These are phyloP conservation scores for Saccharomyces kudriavzevii DNA, from an alignment of 805 yeast species.

Conservation along the genomic window DNA sequence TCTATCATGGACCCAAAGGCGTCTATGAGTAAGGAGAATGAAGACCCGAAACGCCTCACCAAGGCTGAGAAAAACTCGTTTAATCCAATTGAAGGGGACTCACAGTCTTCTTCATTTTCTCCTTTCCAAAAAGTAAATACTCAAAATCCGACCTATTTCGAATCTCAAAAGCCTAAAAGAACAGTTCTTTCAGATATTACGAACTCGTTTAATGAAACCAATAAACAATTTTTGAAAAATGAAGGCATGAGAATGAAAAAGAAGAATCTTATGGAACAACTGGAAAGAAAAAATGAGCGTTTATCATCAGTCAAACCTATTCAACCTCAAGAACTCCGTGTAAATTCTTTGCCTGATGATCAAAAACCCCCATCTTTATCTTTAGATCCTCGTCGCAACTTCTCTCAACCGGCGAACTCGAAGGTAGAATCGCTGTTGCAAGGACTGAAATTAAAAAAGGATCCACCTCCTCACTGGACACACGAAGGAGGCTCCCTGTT, in stretches of 20 bases:
- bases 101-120: background rate
- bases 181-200: background rate
- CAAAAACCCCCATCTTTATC: slow-evolving; percentile 10
- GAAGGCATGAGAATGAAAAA: background rate
- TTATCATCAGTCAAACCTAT: background rate
- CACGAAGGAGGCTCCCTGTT: slow-evolving; percentile 6
- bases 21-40: background rate
- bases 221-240: background rate
- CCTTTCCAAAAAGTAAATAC: background rate
- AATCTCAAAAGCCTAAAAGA: background rate
- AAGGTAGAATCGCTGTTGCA: slow-evolving; percentile 13
- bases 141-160: background rate
- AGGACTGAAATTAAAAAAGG: slow-evolving; percentile 6
- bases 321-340: slow-evolving; percentile 5
- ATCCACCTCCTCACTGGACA: slow-evolving; percentile 10
- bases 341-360: slow-evolving; percentile 11
- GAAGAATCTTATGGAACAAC: background rate
- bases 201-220: background rate
- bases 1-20: background rate
- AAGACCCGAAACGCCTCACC: background rate
- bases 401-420: slow-evolving; percentile 21
- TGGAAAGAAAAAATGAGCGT: background rate
- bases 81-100: background rate
- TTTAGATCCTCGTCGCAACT: slow-evolving; percentile 27
- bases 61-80: background rate